Conservation (phyloP, 1,139 yeast genomes). For the Candida gigantensis region DNA sequence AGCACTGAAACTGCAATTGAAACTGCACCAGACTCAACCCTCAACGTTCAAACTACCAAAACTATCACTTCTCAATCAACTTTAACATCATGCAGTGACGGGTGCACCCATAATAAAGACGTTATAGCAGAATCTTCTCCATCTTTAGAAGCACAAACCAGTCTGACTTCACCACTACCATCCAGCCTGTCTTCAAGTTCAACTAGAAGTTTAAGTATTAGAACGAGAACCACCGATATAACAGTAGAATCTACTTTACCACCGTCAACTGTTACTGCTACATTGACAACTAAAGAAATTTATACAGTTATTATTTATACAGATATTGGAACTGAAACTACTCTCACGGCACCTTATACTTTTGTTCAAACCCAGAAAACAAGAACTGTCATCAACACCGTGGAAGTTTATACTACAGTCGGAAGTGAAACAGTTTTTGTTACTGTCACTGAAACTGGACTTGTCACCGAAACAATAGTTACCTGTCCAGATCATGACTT, state of each 20-base stretch:
- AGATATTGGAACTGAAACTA: neutral
- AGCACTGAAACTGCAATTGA: neutral
- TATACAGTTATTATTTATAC: neutral
- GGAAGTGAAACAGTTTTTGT: neutral
- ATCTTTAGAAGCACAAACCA: neutral
- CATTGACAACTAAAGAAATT: neutral
- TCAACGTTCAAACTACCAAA: neutral
- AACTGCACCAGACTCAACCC: neutral
- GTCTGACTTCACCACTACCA: neutral
- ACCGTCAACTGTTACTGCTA: neutral
- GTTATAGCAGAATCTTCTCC: neutral
- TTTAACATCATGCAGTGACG: no score
- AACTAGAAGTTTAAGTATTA: neutral
- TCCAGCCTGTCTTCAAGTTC: neutral
- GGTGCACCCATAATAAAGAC: no score
- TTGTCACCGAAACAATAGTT: slow-evolving; percentile 6
- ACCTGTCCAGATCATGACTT: slow-evolving; percentile 9
- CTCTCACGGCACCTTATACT: neutral
- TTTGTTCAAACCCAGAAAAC: neutral
- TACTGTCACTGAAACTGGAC: slow-evolving; percentile 4
- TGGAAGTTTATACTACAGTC: neutral
- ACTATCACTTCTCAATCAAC: neutral
- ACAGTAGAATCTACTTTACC: neutral
- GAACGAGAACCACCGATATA: neutral
- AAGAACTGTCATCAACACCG: neutral